phyloP scores from a whole-genome alignment of 768 basidiomycete species.

The Trametes gibbosa region DNA sequence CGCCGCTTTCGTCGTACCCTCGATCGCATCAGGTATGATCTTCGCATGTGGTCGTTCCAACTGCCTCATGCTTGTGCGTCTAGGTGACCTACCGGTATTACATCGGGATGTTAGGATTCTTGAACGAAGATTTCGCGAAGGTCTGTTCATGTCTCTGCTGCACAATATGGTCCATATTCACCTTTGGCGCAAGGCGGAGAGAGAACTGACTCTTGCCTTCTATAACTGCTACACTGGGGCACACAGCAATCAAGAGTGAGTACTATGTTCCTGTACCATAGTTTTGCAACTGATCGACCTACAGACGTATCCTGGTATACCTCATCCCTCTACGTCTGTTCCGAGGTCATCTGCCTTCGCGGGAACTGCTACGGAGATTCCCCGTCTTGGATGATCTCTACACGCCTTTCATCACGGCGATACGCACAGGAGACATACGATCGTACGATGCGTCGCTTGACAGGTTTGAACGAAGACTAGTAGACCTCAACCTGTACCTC shows the following conservation, averaged over 20 bases:
- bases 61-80: constrained; percentile 14
- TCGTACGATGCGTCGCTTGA: constrained; percentile 81
- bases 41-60: neutral
- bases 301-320: constrained; percentile 86
- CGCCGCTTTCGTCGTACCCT: constrained; percentile 72
- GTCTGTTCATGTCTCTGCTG: constrained; percentile 36
- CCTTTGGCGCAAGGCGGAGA: constrained; percentile 58
- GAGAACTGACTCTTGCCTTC: constrained; percentile 84
- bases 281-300: constrained; percentile 1
- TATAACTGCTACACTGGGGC: constrained; percentile 74
- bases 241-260: constrained; percentile 80
- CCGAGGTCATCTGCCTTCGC: constrained; percentile 81
- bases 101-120: constrained; percentile 89
- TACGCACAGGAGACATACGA: constrained; percentile 71
- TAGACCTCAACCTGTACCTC: constrained; percentile 86
- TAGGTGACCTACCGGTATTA: constrained; percentile 96
- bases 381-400: constrained; percentile 73
- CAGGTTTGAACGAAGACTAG: constrained; percentile 63
- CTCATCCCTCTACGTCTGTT: constrained; percentile 87
- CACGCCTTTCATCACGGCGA: constrained; percentile 76
- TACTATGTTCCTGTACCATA: neutral
- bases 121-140: constrained; percentile 89
- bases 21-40: constrained; percentile 74
- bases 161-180: neutral
- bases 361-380: constrained; percentile 66